phyloP scores from a whole-genome alignment of 192 early-diverging fungal genomes.

The Entrophospora sp. region DNA sequence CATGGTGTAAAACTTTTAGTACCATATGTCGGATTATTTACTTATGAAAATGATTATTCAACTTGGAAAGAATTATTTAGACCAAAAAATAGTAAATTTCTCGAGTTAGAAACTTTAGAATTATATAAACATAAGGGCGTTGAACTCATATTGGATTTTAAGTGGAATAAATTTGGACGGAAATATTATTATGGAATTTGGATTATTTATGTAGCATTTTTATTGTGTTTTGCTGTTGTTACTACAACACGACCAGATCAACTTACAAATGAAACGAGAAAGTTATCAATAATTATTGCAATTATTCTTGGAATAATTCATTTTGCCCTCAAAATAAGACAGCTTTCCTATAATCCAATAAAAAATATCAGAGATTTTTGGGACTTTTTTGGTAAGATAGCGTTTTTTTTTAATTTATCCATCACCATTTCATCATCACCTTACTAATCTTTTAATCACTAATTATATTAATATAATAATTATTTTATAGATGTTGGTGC shows the following conservation, averaged over 20 bases:
- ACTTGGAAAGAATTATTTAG: no score
- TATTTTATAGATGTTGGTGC: neutral
- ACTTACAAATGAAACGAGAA: no score
- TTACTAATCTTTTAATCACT: neutral
- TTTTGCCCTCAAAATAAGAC: neutral
- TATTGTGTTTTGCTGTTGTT: neutral
- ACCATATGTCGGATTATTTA: no score
- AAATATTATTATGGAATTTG: neutral
- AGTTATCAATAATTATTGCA: neutral
- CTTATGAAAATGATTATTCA: no score
- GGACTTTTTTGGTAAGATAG: slow-evolving; percentile 5
- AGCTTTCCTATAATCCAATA: neutral
- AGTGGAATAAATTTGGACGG: neutral
- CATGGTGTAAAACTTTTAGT: no score
- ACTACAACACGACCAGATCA: neutral
- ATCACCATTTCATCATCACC: no score
- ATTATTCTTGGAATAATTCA: neutral
- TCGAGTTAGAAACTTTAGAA: neutral
- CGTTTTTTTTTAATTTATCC: no score
- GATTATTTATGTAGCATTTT: neutral
- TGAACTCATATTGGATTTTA: slow-evolving; percentile 5
- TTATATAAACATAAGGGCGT: neutral
- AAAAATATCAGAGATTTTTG: neutral
- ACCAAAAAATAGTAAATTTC: no score
- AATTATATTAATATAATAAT: neutral